These are phyloP conservation scores for Quercus lobata DNA, from an alignment of 331 rosid species.

Conservation along the genomic window DNA sequence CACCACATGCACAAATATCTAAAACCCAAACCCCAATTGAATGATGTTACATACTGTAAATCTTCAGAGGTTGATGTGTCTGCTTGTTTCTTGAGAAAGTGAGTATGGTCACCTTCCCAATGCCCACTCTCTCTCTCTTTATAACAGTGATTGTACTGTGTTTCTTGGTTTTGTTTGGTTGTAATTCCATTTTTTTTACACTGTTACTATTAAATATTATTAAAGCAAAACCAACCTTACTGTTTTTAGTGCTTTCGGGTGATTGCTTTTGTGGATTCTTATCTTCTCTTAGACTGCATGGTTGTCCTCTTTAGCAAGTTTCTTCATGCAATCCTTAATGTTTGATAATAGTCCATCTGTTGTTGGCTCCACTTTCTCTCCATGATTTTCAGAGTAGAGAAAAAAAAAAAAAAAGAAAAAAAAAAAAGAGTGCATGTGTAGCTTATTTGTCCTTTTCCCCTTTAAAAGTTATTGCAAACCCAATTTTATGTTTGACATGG, in stretches of 20 bases:
- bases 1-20: not conserved
- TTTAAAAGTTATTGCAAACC: not conserved
- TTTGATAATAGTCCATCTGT: not conserved
- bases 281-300: slow-evolving; percentile 19
- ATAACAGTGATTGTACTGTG: not conserved
- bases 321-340: slow-evolving; percentile 11
- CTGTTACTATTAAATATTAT: not conserved
- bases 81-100: slow-evolving; percentile 3
- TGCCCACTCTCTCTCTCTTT: not conserved
- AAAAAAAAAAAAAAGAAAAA: not conserved
- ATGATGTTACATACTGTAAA: not conserved
- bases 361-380: not conserved
- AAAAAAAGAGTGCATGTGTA: not conserved
- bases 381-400: not conserved
- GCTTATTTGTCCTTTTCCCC: not conserved
- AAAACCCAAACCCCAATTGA: not conserved
- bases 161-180: not conserved
- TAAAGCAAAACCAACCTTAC: not conserved
- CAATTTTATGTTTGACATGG: not conserved
- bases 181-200: not conserved
- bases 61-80: slow-evolving; percentile 5
- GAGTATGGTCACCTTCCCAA: slow-evolving; percentile 3
- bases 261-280: slow-evolving; percentile 23
- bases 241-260: not conserved
- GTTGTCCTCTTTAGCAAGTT: slow-evolving; percentile 29